Evolutionary conservation across 2,329 filamentous ascomycete species (phyloP), one percentile per base, ranked within the genome.

Genomic region (Periconia sp.): DNA sequence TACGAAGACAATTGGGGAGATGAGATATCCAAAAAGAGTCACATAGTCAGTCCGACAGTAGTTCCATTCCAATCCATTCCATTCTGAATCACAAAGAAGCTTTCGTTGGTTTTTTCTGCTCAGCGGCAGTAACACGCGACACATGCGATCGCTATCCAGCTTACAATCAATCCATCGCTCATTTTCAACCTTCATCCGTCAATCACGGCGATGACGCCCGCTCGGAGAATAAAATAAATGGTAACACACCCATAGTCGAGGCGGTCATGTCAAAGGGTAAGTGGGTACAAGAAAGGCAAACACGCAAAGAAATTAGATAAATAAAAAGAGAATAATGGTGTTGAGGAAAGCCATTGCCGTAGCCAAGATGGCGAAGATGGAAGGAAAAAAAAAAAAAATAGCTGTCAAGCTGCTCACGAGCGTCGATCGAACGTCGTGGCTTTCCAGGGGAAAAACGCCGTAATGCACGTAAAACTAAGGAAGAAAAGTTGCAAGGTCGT

Each of bases 381-480:
- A 17, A 50, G 53, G 52, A 45, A 44, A 15, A 47, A 44, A 10
- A 41, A 49, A 18, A 41, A 53, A 27, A 52, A 31, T 14, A 40
- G 15, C 33, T 37, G 33, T 37, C 33, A 11, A 37, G 33, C n/a
- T 20, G 27, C 41, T 42, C 44, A 37, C 54, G 14, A 46, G 42
- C 49, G 50, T 55, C 54, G 54, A 54, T 52, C 53, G 54, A 44
- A 56, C 53, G 37, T 19, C 49, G 59, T 53, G 51, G 55, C 54
- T 48, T 45, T 45, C 54, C 31, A 47, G n/a, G 49, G n/a, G 8
- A 27, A 27, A 27, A 60, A 55, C 52, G 52, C 55, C 52, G 42
- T 23, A 9, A 42, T 11, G 17, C 14, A 47, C 19, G 45, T 18
- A 31, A 20, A 33, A 19, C 43, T 40, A 18, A 56, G 50, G 18